These are phyloP conservation scores for Cocos nucifera DNA, from an alignment of 176 grass and related monocot species.

Conservation along the genomic window DNA sequence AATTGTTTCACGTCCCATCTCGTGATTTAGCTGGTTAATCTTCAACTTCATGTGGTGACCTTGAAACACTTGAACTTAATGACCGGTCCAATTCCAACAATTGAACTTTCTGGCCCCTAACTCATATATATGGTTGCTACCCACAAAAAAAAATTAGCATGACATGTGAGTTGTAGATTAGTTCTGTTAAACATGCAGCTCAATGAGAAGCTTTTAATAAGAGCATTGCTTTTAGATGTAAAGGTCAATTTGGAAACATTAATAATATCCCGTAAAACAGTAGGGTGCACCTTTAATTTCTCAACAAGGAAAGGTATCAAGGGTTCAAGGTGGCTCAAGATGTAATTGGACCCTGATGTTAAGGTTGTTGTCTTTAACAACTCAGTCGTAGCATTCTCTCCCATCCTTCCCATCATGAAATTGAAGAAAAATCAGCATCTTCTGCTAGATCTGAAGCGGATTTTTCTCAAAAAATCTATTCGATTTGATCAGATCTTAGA, in stretches of 20 bases:
- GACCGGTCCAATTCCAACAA: conserved; percentile 32
- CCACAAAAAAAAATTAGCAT: not conserved
- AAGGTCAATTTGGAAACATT: conserved; percentile 59
- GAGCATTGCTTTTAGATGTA: conserved; percentile 42
- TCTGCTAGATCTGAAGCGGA: no score
- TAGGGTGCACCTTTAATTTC: not conserved
- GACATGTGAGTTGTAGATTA: no score
- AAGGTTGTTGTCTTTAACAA: no score
- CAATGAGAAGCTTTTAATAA: not conserved
- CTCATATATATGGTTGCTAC: conserved; percentile 42
- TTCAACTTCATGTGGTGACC: conserved; percentile 62
- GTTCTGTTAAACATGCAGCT: no score
- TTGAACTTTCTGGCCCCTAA: conserved; percentile 58
- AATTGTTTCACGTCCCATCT: conserved; percentile 36
- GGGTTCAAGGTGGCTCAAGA: no score
- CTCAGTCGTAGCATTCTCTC: conserved; percentile 18
- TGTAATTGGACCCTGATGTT: no score
- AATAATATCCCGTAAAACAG: conserved; percentile 21
- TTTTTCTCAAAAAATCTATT: no score
- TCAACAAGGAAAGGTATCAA: no score
- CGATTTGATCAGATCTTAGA: no score
- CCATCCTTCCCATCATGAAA: conserved; percentile 23
- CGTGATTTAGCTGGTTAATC: conserved; percentile 51
- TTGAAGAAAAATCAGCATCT: no score
- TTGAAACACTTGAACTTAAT: conserved; percentile 47